Evolutionary conservation across 805 yeast genomes (phyloP).

Genomic region (Starmerella sirachaensis): DNA sequence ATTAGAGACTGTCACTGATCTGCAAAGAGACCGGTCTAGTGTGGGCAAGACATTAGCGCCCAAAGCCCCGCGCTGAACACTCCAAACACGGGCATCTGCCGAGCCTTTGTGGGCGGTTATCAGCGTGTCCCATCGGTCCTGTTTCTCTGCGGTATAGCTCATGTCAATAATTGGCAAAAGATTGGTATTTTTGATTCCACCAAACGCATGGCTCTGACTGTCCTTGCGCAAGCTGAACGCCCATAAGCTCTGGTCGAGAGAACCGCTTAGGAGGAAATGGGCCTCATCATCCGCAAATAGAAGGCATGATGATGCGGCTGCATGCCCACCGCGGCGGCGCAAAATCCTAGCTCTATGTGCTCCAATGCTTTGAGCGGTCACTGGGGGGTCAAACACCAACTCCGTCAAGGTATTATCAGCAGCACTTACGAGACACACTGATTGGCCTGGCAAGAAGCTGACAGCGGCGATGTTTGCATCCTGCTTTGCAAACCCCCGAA

Average conservation of each 20-base stretch:
- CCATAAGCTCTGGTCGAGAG: conserved; percentile 82
- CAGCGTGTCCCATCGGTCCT: conserved; percentile 88
- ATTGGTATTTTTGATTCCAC: conserved; percentile 55
- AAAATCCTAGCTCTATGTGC: conserved; percentile 55
- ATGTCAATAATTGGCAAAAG: conserved; percentile 64
- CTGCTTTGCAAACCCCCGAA: conserved; percentile 53
- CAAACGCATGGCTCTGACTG: conserved; percentile 88
- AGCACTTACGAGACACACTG: conserved; percentile 78
- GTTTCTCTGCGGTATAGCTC: conserved; percentile 61
- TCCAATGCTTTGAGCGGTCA: conserved; percentile 64
- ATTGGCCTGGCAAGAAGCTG: conserved; percentile 77
- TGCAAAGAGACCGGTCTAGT: conserved; percentile 65
- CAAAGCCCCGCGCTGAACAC: conserved; percentile 60
- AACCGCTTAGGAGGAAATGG: conserved; percentile 76
- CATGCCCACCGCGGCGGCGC: conserved; percentile 95
- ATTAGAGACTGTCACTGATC: conserved; percentile 65
- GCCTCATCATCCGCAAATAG: conserved; percentile 58
- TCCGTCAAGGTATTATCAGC: conserved; percentile 85
- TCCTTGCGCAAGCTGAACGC: conserved; percentile 85
- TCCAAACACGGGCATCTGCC: conserved; percentile 82
- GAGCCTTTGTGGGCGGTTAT: conserved; percentile 81
- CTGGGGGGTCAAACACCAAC: conserved; percentile 83
- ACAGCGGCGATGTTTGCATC: conserved; percentile 69
- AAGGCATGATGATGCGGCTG: conserved; percentile 72
- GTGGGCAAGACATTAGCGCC: conserved; percentile 59